Evolutionary conservation across 208 protist species (phyloP).

Genomic region (Leishmania tropica): DNA sequence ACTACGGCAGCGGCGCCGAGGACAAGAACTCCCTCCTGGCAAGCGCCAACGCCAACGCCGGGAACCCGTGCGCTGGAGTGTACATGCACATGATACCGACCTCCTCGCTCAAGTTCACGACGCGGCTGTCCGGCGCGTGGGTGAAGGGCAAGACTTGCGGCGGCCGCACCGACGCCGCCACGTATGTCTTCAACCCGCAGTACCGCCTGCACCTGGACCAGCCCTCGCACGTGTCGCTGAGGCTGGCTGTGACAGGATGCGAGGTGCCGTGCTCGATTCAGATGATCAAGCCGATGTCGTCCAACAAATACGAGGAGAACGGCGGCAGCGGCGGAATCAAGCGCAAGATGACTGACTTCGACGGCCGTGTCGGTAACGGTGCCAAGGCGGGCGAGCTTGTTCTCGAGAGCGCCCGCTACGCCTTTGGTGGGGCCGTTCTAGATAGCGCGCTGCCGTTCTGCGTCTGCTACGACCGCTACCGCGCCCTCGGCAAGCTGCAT

Average conservation of each 20-base stretch:
- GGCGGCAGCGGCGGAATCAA: background rate
- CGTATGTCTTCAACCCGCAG: slow-evolving; percentile 77
- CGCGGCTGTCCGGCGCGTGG: slow-evolving; percentile 50
- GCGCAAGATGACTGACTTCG: slow-evolving; percentile 31
- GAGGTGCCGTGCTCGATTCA: slow-evolving; percentile 43
- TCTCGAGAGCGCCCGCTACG: slow-evolving; percentile 61
- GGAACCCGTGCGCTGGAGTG: slow-evolving; percentile 44
- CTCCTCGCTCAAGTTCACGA: slow-evolving; percentile 50
- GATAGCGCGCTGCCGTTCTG: slow-evolving; percentile 71
- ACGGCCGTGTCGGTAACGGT: slow-evolving; percentile 46
- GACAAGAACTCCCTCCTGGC: slow-evolving; percentile 35
- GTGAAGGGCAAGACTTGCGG: slow-evolving; percentile 77
- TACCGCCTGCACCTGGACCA: slow-evolving; percentile 64
- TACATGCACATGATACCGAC: slow-evolving; percentile 83
- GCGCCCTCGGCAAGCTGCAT: slow-evolving; percentile 44
- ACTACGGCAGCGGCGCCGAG: slow-evolving; percentile 20
- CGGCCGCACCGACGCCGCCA: slow-evolving; percentile 53
- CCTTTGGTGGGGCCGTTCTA: slow-evolving; percentile 55
- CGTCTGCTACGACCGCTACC: slow-evolving; percentile 56
- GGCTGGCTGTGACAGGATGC: slow-evolving; percentile 40
- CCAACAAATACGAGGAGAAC: slow-evolving; percentile 23
- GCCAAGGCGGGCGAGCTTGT: slow-evolving; percentile 47
- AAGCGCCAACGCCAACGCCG: slow-evolving; percentile 26
- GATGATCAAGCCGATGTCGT: slow-evolving; percentile 41
- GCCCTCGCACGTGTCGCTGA: slow-evolving; percentile 62